These are phyloP conservation scores for Cladosporium sp. DNA, from an alignment of 2,329 filamentous ascomycete genomes.

Conservation along the genomic window DNA sequence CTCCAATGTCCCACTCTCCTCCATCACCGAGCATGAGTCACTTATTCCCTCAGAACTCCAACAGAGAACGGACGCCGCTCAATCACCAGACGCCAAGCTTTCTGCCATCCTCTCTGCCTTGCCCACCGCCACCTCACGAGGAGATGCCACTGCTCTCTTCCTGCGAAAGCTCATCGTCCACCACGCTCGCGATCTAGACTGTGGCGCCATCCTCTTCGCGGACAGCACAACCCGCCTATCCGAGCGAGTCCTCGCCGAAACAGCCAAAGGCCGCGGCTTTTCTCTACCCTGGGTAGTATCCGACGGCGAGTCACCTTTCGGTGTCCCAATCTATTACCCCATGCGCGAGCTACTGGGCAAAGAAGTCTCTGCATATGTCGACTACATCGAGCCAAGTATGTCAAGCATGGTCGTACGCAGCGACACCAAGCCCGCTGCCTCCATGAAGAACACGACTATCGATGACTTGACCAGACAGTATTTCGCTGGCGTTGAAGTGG, in stretches of 20 bases:
- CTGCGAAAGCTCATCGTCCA: slow-evolving; percentile 67
- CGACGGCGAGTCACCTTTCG: slow-evolving; percentile 60
- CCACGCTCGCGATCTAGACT: slow-evolving; percentile 56
- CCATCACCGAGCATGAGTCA: background rate
- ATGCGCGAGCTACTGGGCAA: slow-evolving; percentile 79
- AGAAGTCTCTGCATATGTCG: slow-evolving; percentile 67
- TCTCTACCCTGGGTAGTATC: slow-evolving; percentile 75
- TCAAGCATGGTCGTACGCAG: background rate
- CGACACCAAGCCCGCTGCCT: background rate
- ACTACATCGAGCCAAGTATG: slow-evolving; percentile 23
- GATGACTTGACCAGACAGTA: slow-evolving; percentile 87
- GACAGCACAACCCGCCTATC: slow-evolving; percentile 85
- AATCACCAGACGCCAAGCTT: background rate
- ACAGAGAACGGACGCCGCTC: background rate
- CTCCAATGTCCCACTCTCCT: slow-evolving; percentile 34
- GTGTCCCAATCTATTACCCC: slow-evolving; percentile 67
- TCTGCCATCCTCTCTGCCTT: slow-evolving; percentile 46
- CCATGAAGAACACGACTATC: slow-evolving; percentile 70
- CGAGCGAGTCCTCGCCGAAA: slow-evolving; percentile 78
- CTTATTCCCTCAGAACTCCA: slow-evolving; percentile 6
- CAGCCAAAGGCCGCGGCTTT: slow-evolving; percentile 85
- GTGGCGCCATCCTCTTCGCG: slow-evolving; percentile 72
- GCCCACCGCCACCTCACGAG: slow-evolving; percentile 63
- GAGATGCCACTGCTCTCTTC: slow-evolving; percentile 54
- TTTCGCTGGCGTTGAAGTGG: slow-evolving; percentile 78